A percentile compares a stretch with the other conserved stretches of the same genome.
phyloP scores from a whole-genome alignment of 495 filamentous ascomycete genomes.

The Trichocladium uniseriatum region DNA sequence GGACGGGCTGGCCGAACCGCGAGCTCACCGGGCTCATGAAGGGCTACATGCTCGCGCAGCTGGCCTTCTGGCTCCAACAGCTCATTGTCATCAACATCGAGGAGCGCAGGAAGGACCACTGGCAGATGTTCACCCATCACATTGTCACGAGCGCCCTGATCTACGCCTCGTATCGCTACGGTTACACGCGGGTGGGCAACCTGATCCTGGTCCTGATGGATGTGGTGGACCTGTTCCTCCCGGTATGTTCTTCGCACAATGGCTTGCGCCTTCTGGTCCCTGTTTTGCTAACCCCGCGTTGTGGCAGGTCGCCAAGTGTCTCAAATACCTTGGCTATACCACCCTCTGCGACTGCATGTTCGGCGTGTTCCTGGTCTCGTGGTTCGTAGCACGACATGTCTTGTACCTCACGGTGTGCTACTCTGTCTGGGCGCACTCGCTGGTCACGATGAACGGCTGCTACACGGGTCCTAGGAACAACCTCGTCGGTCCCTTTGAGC shows the following conservation, averaged over 20 bases:
- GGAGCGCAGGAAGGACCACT: constrained; percentile 84
- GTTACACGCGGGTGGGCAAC: constrained; percentile 77
- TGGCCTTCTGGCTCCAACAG: constrained; percentile 90
- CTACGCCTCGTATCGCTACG: constrained; percentile 69
- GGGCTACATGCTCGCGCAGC: constrained; percentile 84
- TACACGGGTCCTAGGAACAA: constrained; percentile 47
- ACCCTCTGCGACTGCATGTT: constrained; percentile 75
- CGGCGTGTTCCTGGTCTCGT: constrained; percentile 75
- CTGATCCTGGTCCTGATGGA: constrained; percentile 91
- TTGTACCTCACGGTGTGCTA: constrained; percentile 69
- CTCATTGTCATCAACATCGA: constrained; percentile 92
- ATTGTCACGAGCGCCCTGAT: constrained; percentile 78
- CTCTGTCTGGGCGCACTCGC: constrained; percentile 66
- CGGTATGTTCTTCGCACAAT: constrained; percentile 49
- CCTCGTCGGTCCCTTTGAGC: constrained; percentile 43
- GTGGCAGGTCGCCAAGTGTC: constrained; percentile 74
- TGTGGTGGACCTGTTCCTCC: constrained; percentile 76
- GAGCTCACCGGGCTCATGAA: constrained; percentile 67
- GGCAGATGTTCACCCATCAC: constrained; percentile 93
- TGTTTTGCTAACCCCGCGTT: constrained; percentile 1
- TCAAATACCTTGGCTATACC: constrained; percentile 77
- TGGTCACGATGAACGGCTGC: constrained; percentile 59
- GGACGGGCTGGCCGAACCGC: constrained; percentile 72
- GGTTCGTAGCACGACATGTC: constrained; percentile 77
- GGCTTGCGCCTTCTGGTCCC: background rate